Base-by-base conservation (phyloP, 2,329 filamentous ascomycete genomes). In the Pseudogymnoascus sp. region DNA sequence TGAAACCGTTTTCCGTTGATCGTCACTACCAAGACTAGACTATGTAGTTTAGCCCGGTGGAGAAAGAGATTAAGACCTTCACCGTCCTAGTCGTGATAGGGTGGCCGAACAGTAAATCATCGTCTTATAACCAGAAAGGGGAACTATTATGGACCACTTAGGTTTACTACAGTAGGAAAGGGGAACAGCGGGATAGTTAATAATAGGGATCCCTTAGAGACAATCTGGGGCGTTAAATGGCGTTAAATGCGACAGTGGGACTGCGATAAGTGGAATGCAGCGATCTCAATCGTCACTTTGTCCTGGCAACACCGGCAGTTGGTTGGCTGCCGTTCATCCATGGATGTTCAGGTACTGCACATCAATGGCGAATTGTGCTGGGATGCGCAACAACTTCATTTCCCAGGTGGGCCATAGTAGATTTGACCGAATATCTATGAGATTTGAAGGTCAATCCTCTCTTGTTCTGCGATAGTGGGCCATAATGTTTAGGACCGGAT, bases 321-420 rank as follows among this genome's bases (percentile, higher is more conserved):
- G 47, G 47, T 54, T 54, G 47, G 47, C 15, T 54, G 47, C 47
- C 29, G 29, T 33, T 26, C 29, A 54, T 33, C 33, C 47, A 50
- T 50, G n/a, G 6, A 17, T 33, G 29, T 33, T 21, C 21, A 21
- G 21, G 21, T 21, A 21, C 21, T 21, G 21, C 21, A 33, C 29
- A 33, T 31, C 29, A 5, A 54, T 54, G 26, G 47, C 47, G 47
- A 33, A 62, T 64, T 64, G 64, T 54, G 26, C 59, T 54, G 33
- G 57, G 50, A 58, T 57, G 62, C 62, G 61, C 36, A 29, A 62
- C 61, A 62, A 47, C 54, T 29, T 60, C 37, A 61, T 58, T 37
- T 31, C 40, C 37, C 36, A 50, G 47, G 41, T 41, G 59, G 58
- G 40, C 36, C 40, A 36, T 17, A 57, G 31, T 26, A 35, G 31